Conservation (phyloP, 2,329 filamentous ascomycete species). For the Aphanocladium album region DNA sequence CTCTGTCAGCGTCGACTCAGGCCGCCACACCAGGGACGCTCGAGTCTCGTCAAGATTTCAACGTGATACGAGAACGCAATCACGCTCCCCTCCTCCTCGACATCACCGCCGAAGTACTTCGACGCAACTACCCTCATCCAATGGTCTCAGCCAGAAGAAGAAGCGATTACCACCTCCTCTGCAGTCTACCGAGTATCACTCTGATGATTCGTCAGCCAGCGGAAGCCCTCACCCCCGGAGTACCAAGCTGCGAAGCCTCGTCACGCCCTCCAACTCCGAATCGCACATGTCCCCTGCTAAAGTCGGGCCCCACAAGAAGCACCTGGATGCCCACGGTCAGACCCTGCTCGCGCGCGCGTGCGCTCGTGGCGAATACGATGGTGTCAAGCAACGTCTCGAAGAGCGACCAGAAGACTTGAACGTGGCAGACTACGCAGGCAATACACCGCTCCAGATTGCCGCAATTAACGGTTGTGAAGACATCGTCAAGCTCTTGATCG, state of each 20-base stretch:
- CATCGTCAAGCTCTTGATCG: slow-evolving; percentile 81
- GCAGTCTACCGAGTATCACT: slow-evolving; percentile 59
- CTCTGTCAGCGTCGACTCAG: slow-evolving; percentile 35
- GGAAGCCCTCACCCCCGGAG: slow-evolving; percentile 55
- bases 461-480: slow-evolving; percentile 80
- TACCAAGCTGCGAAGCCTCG: slow-evolving; percentile 52
- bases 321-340: slow-evolving; percentile 86
- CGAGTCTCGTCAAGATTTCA: slow-evolving; percentile 30
- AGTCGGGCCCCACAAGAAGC: slow-evolving; percentile 71
- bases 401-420: slow-evolving; percentile 86
- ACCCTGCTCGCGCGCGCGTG: slow-evolving; percentile 88
- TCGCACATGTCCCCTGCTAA: slow-evolving; percentile 62
- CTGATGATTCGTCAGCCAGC: slow-evolving; percentile 60
- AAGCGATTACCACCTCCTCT: slow-evolving; percentile 57
- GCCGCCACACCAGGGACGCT: slow-evolving; percentile 27
- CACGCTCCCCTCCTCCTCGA: slow-evolving; percentile 55
- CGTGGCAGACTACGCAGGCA: slow-evolving; percentile 88
- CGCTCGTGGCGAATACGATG: slow-evolving; percentile 75
- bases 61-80: slow-evolving; percentile 36
- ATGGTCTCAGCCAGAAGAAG: slow-evolving; percentile 56
- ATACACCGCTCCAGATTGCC: slow-evolving; percentile 91
- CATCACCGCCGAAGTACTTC: slow-evolving; percentile 60
- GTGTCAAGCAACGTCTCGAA: slow-evolving; percentile 66
- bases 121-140: slow-evolving; percentile 54
- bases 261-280: slow-evolving; percentile 52